Percentiles rank a stretch among this genome's conserved stretches.
Evolutionary conservation across 768 basidiomycete genomes (phyloP).

Genomic region (Imleria badia): DNA sequence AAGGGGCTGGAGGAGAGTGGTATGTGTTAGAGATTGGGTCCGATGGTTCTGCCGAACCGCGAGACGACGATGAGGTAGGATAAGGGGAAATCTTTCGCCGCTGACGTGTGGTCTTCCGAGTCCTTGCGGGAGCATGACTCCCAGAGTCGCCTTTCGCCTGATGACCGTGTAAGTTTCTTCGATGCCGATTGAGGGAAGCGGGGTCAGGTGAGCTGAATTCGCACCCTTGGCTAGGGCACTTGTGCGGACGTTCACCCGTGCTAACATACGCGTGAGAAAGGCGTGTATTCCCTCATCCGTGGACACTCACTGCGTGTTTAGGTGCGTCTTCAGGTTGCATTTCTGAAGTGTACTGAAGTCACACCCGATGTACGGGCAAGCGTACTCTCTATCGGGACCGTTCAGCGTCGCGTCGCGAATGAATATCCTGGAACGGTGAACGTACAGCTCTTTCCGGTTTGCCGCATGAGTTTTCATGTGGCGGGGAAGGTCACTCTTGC

Average conservation of each 20-base stretch:
- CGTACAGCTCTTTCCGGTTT: conserved; percentile 29
- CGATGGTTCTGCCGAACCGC: neutral
- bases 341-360: conserved; percentile 24
- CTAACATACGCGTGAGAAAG: conserved; percentile 10
- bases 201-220: neutral
- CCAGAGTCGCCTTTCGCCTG: neutral
- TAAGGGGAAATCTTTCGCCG: conserved; percentile 7
- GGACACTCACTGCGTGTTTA: conserved; percentile 30
- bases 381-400: conserved; percentile 19
- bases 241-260: conserved; percentile 5
- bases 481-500: conserved; percentile 27
- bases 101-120: neutral
- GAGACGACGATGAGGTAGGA: neutral
- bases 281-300: neutral
- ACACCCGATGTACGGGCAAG: conserved; percentile 24
- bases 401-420: neutral
- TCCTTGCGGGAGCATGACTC: too few relatives aligned
- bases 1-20: too few relatives aligned
- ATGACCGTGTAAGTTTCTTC: neutral
- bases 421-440: neutral
- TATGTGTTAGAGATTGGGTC: neutral
- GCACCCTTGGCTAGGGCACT: neutral
- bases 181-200: neutral
- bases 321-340: conserved; percentile 27
- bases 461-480: conserved; percentile 26